Evolutionary conservation across 2,329 filamentous ascomycete genomes (phyloP), one percentile per base, ranked within the genome.

Genomic region (Verticillium dahliae): DNA sequence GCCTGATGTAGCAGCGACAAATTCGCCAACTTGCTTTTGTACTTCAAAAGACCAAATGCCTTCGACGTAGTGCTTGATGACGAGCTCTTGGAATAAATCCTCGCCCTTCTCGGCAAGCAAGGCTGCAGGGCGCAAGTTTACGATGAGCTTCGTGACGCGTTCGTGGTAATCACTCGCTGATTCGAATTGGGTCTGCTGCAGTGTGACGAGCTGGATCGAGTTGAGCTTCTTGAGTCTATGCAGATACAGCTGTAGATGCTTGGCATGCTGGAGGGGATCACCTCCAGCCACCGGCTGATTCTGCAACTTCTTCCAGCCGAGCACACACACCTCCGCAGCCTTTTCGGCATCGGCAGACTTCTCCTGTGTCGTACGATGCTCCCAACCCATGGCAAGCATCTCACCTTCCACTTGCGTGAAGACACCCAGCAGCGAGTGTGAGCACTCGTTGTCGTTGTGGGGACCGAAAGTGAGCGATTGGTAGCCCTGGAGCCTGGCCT

Each of bases 351-450:
- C 65, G 4, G 74, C 72, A 33, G 66, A 69, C 62, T 77, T 79
- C n/a, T 58, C 67, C 1, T 78, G 63, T 4, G 60, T 65, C 14
- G 69, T 72, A 52, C 75, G 71, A 31, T 64, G 69, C 22, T 81
- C 77, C 77, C 78, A 84, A 2, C 75, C 67, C 68, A 81, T 76
- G 1, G 81, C 73, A 27, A 86, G 69, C 22, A 74, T 73, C 67
- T 88, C 85, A 7, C 85, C 85, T 66, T 88, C 85, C 1, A 79
- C 71, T 65, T 87, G 82, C 14, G 74, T 78, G 63, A 75, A 79
- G 2, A 85, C 77, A 0, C 83, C 82, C n/a, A 76, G 72, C 1
- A 88, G 77, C 3, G 84, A 83, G 18, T 56, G 31, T 11, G 3
- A 35, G 31, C 31, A n/a, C 13, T 34, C 54, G 2, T 65, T 59